phyloP scores from a whole-genome alignment of 2,329 filamentous ascomycete species.

The Westerdykella aurantiaca region DNA sequence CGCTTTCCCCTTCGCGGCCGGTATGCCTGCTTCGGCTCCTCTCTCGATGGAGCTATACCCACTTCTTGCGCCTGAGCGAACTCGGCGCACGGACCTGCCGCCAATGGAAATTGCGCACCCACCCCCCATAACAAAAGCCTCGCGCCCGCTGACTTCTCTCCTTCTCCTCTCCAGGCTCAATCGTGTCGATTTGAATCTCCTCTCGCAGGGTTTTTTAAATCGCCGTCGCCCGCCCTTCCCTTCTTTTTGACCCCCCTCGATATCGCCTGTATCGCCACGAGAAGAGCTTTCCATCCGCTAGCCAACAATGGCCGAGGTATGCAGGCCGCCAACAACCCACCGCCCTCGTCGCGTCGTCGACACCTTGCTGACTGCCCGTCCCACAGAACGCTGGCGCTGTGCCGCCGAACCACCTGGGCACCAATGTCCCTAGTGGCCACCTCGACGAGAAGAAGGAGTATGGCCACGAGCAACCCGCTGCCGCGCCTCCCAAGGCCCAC shows the following conservation, averaged over 20 bases:
- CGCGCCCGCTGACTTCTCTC: neutral
- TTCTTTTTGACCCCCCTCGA: neutral
- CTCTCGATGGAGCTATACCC: neutral
- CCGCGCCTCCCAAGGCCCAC: constrained; percentile 14
- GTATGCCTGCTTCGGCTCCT: neutral
- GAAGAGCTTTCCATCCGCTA: neutral
- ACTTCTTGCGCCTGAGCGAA: neutral
- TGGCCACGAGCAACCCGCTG: constrained; percentile 10
- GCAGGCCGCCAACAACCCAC: neutral
- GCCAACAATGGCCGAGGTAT: constrained; percentile 17
- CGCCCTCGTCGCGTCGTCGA: constrained; percentile 1
- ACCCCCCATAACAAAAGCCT: constrained; percentile 8
- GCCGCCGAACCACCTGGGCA: constrained; percentile 22
- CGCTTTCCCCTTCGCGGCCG: neutral
- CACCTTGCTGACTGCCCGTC: constrained; percentile 7
- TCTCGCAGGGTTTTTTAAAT: constrained; percentile 1
- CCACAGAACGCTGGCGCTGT: constrained; percentile 10
- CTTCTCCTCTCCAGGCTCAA: constrained; percentile 4
- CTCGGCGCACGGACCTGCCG: constrained; percentile 2
- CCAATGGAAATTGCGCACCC: constrained; percentile 7
- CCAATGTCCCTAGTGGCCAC: constrained; percentile 17
- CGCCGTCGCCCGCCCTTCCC: constrained; percentile 3
- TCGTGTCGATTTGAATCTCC: constrained; percentile 1
- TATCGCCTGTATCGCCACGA: constrained; percentile 3
- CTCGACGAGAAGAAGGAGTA: constrained; percentile 28